phyloP scores from a whole-genome alignment of 306 rosid species.

The Cicer yamashitae region DNA sequence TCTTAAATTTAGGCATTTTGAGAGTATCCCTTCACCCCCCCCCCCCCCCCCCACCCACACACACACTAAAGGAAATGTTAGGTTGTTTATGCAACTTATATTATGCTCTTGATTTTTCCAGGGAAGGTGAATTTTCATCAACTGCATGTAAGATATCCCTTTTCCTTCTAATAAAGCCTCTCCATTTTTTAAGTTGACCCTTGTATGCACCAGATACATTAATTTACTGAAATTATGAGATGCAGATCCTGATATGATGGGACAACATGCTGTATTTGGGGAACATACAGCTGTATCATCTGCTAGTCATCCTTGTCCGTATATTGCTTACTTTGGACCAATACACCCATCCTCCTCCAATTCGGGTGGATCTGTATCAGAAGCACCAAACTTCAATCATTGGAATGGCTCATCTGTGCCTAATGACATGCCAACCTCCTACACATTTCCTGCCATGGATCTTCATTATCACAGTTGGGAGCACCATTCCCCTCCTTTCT shows the following conservation, averaged over 20 bases:
- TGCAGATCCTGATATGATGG: constrained; percentile 91
- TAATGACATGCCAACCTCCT: constrained; percentile 73
- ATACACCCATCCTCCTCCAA: constrained; percentile 91
- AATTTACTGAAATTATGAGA: constrained; percentile 51
- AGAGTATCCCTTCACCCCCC: background rate
- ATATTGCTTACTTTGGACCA: constrained; percentile 89
- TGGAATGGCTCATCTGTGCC: constrained; percentile 88
- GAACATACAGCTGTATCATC: constrained; percentile 89
- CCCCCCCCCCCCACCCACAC: background rate
- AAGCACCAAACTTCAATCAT: constrained; percentile 70
- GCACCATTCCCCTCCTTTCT: constrained; percentile 83
- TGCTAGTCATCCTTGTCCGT: constrained; percentile 90
- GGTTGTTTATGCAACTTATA: constrained; percentile 35
- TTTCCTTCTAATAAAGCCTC: constrained; percentile 17
- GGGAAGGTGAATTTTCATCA: constrained; percentile 91
- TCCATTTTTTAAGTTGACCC: constrained; percentile 27
- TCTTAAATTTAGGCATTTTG: constrained; percentile 16
- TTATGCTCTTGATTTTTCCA: constrained; percentile 53
- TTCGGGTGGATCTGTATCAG: constrained; percentile 79
- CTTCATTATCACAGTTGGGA: constrained; percentile 94
- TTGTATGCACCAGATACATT: constrained; percentile 42
- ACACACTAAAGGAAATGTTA: background rate
- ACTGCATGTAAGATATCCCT: constrained; percentile 72
- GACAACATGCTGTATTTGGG: constrained; percentile 88
- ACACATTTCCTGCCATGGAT: constrained; percentile 86